Conservation (phyloP, 2,329 filamentous ascomycete genomes). For the Tympanopsis confertula region DNA sequence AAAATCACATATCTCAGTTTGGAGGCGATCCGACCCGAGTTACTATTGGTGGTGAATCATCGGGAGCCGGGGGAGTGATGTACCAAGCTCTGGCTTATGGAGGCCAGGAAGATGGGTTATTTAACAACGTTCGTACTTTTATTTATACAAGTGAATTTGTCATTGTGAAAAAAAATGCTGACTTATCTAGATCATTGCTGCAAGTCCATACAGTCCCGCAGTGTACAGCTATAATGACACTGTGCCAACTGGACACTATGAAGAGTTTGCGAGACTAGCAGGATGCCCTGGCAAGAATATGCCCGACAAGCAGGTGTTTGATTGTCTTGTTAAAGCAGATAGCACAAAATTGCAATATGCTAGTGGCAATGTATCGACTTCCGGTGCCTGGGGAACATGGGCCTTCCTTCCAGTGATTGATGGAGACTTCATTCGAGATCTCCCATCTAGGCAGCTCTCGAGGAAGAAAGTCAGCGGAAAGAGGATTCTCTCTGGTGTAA, state of each 20-base stretch:
- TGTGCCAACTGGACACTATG: constrained; percentile 16
- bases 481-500: constrained; percentile 15
- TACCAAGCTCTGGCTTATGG: constrained; percentile 12
- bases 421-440: constrained; percentile 15
- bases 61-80: constrained; percentile 13
- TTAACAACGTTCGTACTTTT: constrained; percentile 10
- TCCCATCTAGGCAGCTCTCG: constrained; percentile 14
- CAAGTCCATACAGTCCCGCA: constrained; percentile 13
- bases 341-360: constrained; percentile 20
- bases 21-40: constrained; percentile 17
- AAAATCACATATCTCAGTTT: constrained; percentile 21
- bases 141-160: neutral
- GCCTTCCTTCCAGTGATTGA: constrained; percentile 26
- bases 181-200: constrained; percentile 8
- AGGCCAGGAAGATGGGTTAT: constrained; percentile 10
- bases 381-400: constrained; percentile 14
- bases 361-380: constrained; percentile 15
- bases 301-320: constrained; percentile 13
- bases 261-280: constrained; percentile 17
- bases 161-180: too few relatives aligned
- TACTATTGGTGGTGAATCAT: constrained; percentile 15
- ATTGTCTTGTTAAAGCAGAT: constrained; percentile 20
- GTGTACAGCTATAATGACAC: constrained; percentile 16
- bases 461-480: constrained; percentile 17
- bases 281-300: constrained; percentile 14